phyloP scores from a whole-genome alignment of 495 filamentous ascomycete genomes.

The Aspergillus egyptiacus region DNA sequence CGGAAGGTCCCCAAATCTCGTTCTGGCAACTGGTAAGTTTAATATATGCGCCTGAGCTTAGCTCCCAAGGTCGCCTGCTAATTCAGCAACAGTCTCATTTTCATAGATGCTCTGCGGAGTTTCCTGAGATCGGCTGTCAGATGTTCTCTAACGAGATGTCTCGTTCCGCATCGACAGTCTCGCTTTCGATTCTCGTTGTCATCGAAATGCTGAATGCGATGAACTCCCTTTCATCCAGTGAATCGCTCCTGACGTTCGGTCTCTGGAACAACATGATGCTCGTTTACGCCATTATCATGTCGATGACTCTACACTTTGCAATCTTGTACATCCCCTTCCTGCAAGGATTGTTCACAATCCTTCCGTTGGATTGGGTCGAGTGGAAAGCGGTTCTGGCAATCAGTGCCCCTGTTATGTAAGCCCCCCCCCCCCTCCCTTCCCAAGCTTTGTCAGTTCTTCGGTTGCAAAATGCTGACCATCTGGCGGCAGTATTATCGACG shows the following conservation, averaged over 20 bases:
- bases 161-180: conserved; percentile 91
- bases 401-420: conserved; percentile 84
- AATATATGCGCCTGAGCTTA: background rate
- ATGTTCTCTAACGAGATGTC: conserved; percentile 91
- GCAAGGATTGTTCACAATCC: conserved; percentile 82
- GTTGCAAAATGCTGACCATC: conserved; percentile 14
- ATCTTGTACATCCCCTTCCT: conserved; percentile 90
- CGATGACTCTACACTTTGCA: conserved; percentile 94
- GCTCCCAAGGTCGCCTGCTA: background rate
- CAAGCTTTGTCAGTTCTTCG: too few species aligned
- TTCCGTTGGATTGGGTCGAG: conserved; percentile 81
- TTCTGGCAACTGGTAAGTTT: conserved; percentile 75
- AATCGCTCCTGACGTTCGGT: conserved; percentile 87
- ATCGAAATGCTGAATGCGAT: conserved; percentile 99
- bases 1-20: conserved; percentile 83
- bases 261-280: conserved; percentile 97
- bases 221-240: conserved; percentile 94
- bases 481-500: conserved; percentile 74
- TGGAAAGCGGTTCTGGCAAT: conserved; percentile 91
- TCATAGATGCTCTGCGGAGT: conserved; percentile 81
- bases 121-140: conserved; percentile 86
- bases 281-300: conserved; percentile 86
- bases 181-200: conserved; percentile 84
- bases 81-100: conserved; percentile 61
- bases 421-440: background rate